phyloP scores from a whole-genome alignment of 2,329 filamentous ascomycete species.

The Fusarium redolens region DNA sequence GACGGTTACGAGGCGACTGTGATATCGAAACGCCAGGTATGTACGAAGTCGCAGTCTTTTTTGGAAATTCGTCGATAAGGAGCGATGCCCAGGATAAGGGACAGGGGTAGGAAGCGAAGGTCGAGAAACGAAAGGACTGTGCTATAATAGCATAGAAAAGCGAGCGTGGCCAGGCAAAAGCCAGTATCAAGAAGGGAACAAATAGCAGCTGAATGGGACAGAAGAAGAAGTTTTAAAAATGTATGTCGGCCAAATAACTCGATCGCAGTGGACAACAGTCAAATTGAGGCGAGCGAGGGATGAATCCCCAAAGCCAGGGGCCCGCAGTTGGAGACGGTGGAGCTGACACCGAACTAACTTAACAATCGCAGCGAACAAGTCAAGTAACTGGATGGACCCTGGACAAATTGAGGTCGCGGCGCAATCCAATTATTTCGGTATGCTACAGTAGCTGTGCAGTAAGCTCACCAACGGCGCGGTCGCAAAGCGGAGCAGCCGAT shows the following conservation, averaged over 20 bases:
- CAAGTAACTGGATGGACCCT: constrained; percentile 31
- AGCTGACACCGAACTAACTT: neutral
- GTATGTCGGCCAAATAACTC: constrained; percentile 25
- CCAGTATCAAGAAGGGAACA: constrained; percentile 23
- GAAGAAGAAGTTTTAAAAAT: constrained; percentile 5
- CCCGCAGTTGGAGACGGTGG: constrained; percentile 43
- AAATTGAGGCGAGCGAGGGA: constrained; percentile 31
- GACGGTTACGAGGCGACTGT: constrained; percentile 51
- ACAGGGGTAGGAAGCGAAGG: constrained; percentile 25
- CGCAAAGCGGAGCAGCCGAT: constrained; percentile 37
- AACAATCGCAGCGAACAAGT: constrained; percentile 15
- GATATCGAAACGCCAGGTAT: constrained; percentile 21
- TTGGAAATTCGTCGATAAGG: constrained; percentile 32
- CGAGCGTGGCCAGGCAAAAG: constrained; percentile 26
- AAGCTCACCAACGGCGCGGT: constrained; percentile 29
- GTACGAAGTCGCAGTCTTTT: constrained; percentile 26
- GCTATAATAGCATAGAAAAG: constrained; percentile 40
- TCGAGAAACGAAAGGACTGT: constrained; percentile 31
- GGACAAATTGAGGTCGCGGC: constrained; percentile 25
- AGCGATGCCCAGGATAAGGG: constrained; percentile 34
- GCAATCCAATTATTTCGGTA: constrained; percentile 33
- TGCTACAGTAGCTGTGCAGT: constrained; percentile 25
- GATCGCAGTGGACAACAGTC: constrained; percentile 19
- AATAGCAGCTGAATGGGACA: constrained; percentile 28
- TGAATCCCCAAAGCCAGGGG: constrained; percentile 39